Evolutionary conservation across 2,329 filamentous ascomycete genomes (phyloP).

Genomic region (Phialocephala sp.): DNA sequence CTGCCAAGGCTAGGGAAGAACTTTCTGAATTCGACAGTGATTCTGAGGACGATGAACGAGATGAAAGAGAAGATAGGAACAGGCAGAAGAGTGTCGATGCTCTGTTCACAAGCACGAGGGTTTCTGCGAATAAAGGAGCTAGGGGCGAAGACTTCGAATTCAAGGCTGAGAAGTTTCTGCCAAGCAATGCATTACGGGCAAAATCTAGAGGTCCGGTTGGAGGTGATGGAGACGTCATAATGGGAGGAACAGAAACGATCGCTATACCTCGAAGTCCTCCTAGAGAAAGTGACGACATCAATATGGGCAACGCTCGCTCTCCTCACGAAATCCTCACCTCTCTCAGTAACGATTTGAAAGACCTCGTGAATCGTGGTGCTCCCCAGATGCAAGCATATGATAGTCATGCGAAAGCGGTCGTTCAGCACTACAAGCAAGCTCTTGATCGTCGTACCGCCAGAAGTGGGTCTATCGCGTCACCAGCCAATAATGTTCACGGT

Average conservation of each 20-base stretch:
- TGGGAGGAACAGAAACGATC: not conserved
- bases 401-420: conserved; percentile 23
- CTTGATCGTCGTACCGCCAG: conserved; percentile 19
- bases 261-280: not conserved
- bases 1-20: conserved; percentile 26
- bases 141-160: conserved; percentile 21
- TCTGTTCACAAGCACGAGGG: conserved; percentile 46
- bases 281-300: conserved; percentile 23
- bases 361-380: conserved; percentile 23
- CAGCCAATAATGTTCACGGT: not conserved
- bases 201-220: too few species aligned
- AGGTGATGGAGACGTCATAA: not conserved
- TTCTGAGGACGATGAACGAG: conserved; percentile 12
- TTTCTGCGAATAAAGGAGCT: conserved; percentile 39
- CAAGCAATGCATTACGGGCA: too few species aligned
- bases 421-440: conserved; percentile 20
- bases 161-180: not conserved
- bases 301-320: conserved; percentile 21
- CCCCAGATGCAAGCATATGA: conserved; percentile 34
- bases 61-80: conserved; percentile 3
- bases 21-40: conserved; percentile 18
- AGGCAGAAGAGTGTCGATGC: conserved; percentile 47
- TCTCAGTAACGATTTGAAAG: conserved; percentile 7
- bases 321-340: not conserved
- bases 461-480: not conserved